Evolutionary conservation across 2,329 filamentous ascomycete species (phyloP).

Genomic region (Ophiocordyceps camponoti-rufipedis): DNA sequence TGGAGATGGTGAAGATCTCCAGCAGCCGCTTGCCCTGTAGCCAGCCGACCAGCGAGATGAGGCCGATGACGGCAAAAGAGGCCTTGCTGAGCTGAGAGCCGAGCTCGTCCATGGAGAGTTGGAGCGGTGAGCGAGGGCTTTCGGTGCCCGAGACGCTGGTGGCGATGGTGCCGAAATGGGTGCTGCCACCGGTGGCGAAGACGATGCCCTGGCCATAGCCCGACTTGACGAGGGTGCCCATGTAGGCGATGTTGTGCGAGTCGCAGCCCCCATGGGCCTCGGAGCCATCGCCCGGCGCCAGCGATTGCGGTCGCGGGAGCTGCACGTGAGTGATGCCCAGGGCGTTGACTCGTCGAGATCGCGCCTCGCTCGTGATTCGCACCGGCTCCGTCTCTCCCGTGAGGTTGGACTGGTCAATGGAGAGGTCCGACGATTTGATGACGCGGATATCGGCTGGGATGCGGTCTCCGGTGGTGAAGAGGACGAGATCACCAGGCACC

Average conservation of each 20-base stretch:
- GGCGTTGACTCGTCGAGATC: slow-evolving; percentile 11
- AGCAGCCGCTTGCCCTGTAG: slow-evolving; percentile 76
- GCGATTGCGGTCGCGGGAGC: slow-evolving; percentile 21
- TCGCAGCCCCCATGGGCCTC: slow-evolving; percentile 43
- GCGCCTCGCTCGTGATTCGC: slow-evolving; percentile 50
- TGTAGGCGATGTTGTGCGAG: slow-evolving; percentile 86
- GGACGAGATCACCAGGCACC: slow-evolving; percentile 79
- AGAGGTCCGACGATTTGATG: slow-evolving; percentile 72
- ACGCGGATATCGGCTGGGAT: slow-evolving; percentile 94
- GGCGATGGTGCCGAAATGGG: slow-evolving; percentile 92
- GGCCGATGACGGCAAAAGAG: slow-evolving; percentile 81
- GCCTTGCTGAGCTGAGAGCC: slow-evolving; percentile 93
- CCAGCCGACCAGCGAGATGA: slow-evolving; percentile 83
- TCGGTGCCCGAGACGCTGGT: slow-evolving; percentile 89
- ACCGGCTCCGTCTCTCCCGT: slow-evolving; percentile 95
- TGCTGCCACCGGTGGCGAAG: slow-evolving; percentile 86
- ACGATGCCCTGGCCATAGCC: slow-evolving; percentile 92
- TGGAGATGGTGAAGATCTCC: slow-evolving; percentile 94
- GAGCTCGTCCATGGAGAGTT: slow-evolving; percentile 93
- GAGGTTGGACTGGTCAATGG: slow-evolving; percentile 91
- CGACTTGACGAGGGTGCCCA: slow-evolving; percentile 91
- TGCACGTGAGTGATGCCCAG: slow-evolving; percentile 12
- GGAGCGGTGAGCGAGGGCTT: slow-evolving; percentile 81
- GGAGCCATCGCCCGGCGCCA: slow-evolving; percentile 30
- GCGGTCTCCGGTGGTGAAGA: slow-evolving; percentile 90